phyloP scores from a whole-genome alignment of 75 land plant species.

The Larix kaempferi region DNA sequence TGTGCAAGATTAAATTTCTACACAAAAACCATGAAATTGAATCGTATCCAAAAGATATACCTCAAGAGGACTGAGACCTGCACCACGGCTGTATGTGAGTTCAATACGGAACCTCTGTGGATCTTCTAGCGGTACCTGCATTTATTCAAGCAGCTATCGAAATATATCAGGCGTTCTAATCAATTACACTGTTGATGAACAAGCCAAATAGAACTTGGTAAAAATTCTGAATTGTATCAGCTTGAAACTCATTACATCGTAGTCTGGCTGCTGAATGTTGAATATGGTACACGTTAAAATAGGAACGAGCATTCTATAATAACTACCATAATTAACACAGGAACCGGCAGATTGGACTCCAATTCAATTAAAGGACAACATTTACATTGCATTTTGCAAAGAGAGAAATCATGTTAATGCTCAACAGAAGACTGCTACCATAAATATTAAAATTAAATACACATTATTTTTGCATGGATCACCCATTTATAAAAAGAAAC shows the following conservation, averaged over 20 bases:
- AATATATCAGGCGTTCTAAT: not conserved
- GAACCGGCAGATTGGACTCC: not conserved
- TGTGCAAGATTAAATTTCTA: not conserved
- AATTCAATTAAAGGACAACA: not conserved
- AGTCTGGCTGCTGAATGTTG: not conserved
- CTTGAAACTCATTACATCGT: not conserved
- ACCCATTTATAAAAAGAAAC: too few species aligned
- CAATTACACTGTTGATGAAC: not conserved
- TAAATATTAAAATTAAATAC: too few species aligned
- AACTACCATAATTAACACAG: not conserved
- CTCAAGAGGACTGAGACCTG: constrained; percentile 92
- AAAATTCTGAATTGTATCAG: not conserved
- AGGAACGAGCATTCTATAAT: not conserved
- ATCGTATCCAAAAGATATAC: constrained; percentile 22
- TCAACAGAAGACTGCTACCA: too few species aligned
- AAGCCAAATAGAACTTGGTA: not conserved
- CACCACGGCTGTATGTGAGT: constrained; percentile 94
- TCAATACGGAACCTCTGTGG: constrained; percentile 90
- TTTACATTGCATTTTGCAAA: not conserved
- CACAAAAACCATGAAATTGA: constrained; percentile 6
- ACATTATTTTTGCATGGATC: too few species aligned
- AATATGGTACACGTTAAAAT: not conserved
- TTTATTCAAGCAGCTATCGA: not conserved
- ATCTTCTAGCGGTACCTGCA: constrained; percentile 81
- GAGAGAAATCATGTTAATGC: not conserved